phyloP scores from a whole-genome alignment of 1,284 basidiomycete species.

The Volvariella surrecta region DNA sequence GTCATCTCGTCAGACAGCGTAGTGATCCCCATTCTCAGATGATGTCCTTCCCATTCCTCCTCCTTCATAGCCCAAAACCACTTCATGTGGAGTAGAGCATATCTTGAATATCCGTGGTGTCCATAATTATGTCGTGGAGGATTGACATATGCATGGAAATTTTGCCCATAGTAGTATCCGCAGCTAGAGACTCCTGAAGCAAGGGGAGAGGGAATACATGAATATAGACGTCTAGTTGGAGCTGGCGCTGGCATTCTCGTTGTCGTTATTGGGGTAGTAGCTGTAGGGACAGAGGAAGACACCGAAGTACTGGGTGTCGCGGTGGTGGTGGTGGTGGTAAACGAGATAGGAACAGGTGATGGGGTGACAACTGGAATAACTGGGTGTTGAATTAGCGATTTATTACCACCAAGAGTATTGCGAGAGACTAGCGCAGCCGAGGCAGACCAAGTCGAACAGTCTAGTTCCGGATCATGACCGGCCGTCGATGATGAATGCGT shows the following conservation, averaged over 20 bases:
- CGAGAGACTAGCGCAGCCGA: no score
- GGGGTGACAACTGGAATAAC: background rate
- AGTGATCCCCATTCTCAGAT: conserved; percentile 19
- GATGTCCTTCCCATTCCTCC: conserved; percentile 37
- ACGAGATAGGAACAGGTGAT: background rate
- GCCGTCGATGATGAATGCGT: no score
- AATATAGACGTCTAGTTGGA: conserved; percentile 12
- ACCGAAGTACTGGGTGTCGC: no score
- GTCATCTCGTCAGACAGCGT: conserved; percentile 24
- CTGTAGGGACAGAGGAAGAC: background rate
- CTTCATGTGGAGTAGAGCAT: conserved; percentile 46
- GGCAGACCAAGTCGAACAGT: no score
- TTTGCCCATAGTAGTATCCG: no score
- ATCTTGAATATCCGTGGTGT: conserved; percentile 52
- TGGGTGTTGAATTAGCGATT: no score
- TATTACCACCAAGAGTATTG: no score
- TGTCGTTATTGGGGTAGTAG: background rate
- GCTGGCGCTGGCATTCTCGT: no score
- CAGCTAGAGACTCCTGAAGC: conserved; percentile 15
- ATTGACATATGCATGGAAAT: conserved; percentile 13
- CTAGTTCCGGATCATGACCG: no score
- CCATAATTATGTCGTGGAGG: conserved; percentile 24
- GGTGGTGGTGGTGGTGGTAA: no score
- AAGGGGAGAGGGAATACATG: conserved; percentile 24
- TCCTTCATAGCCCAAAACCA: conserved; percentile 48